A percentile compares a stretch with the other conserved stretches of the same genome.
Evolutionary conservation across 2,329 filamentous ascomycete genomes (phyloP).

Genomic region (Ilyonectria sp.): DNA sequence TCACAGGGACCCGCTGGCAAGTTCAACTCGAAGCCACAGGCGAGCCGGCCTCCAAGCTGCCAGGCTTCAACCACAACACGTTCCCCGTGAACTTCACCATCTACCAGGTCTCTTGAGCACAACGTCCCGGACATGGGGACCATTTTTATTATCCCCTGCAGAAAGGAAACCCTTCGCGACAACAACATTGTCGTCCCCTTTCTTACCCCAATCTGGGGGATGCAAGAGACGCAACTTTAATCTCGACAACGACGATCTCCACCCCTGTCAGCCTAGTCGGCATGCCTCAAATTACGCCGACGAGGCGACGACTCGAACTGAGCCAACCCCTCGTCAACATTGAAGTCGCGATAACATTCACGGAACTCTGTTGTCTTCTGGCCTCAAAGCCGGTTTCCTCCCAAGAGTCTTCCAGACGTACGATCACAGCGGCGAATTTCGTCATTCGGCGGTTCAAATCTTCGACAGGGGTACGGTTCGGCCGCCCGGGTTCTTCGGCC

Average conservation of each 20-base stretch:
- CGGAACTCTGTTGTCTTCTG: slow-evolving; percentile 10
- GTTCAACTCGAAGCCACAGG: slow-evolving; percentile 58
- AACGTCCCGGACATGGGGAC: slow-evolving; percentile 17
- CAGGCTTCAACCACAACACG: slow-evolving; percentile 46
- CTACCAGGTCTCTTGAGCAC: slow-evolving; percentile 52
- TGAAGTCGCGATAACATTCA: slow-evolving; percentile 34
- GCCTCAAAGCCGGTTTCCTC: background rate
- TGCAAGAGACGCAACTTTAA: slow-evolving; percentile 37
- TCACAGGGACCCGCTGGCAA: slow-evolving; percentile 66
- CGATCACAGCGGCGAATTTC: slow-evolving; percentile 4
- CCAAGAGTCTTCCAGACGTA: background rate
- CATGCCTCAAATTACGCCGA: slow-evolving; percentile 37
- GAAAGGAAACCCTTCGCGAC: slow-evolving; percentile 18
- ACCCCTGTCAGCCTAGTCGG: slow-evolving; percentile 30
- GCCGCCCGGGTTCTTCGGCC: slow-evolving; percentile 20
- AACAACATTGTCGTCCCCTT: slow-evolving; percentile 29
- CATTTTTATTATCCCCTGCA: slow-evolving; percentile 11
- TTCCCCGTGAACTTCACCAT: slow-evolving; percentile 54
- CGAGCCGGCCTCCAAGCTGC: slow-evolving; percentile 43
- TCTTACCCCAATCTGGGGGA: slow-evolving; percentile 26
- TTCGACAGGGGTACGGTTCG: slow-evolving; percentile 13
- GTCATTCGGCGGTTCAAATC: slow-evolving; percentile 17
- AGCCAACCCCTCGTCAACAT: slow-evolving; percentile 39
- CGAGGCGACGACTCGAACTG: slow-evolving; percentile 29
- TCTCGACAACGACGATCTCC: slow-evolving; percentile 29